These are phyloP conservation scores for Trichoderma hamatum DNA, from an alignment of 2,329 filamentous ascomycete genomes.

Conservation along the genomic window DNA sequence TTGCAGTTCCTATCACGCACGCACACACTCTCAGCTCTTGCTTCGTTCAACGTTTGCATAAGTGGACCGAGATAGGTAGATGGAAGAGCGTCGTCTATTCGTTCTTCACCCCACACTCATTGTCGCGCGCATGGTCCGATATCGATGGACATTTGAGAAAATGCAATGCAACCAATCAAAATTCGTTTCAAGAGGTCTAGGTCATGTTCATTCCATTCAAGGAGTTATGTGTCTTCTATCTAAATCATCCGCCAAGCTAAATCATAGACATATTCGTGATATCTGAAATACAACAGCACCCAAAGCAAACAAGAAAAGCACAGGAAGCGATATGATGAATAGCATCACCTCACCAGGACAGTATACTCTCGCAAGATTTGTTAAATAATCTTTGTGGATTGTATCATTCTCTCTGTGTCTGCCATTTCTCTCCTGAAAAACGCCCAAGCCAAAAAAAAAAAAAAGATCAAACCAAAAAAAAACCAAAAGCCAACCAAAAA, in stretches of 20 bases:
- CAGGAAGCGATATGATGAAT: background rate
- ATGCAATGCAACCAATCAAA: background rate
- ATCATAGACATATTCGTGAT: background rate
- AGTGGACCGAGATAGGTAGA: background rate
- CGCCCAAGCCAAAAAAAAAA: background rate
- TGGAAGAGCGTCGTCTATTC: background rate
- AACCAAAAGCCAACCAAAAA: background rate
- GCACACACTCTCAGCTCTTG: background rate
- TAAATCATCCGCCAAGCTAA: background rate
- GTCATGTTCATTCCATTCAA: background rate
- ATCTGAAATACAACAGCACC: background rate
- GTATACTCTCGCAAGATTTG: background rate
- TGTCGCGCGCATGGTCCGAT: background rate
- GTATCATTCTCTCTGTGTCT: background rate
- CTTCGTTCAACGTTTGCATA: background rate
- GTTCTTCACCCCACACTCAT: background rate
- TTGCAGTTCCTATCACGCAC: background rate
- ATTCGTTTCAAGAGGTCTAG: background rate
- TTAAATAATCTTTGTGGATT: background rate
- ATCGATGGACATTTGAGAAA: background rate
- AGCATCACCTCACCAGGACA: background rate
- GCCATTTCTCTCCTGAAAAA: conserved; percentile 2
- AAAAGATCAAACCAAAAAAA: background rate
- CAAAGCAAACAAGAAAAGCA: background rate
- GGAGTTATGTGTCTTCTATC: background rate